Conservation (phyloP, 75 land plant species). For the Pinus albicaulis region DNA sequence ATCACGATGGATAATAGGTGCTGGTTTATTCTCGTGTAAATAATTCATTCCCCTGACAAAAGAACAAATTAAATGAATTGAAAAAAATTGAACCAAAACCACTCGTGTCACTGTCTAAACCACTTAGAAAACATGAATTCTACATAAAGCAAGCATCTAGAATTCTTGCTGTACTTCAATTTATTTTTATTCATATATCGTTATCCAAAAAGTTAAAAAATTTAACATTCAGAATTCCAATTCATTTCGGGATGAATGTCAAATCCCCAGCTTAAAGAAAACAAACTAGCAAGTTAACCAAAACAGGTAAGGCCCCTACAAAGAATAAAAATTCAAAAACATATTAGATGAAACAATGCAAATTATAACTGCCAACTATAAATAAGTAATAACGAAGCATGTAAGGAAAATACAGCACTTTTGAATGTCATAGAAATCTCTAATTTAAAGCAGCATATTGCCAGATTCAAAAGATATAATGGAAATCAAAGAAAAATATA, state of each 20-base stretch:
- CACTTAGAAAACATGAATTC: not conserved
- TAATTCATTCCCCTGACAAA: slow-evolving; percentile 83
- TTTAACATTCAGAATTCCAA: not conserved
- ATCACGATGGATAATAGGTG: slow-evolving; percentile 84
- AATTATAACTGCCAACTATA: too few relatives aligned
- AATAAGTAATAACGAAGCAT: too few relatives aligned
- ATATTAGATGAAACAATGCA: too few relatives aligned
- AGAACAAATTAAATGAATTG: not conserved
- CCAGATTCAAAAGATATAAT: too few relatives aligned
- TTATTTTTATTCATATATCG: not conserved
- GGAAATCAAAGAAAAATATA: too few relatives aligned
- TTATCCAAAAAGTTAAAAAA: not conserved
- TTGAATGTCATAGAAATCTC: too few relatives aligned
- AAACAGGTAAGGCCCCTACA: not conserved
- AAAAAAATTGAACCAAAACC: not conserved
- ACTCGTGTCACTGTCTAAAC: not conserved
- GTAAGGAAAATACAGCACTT: too few relatives aligned
- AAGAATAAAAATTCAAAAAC: not conserved
- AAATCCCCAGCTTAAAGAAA: not conserved
- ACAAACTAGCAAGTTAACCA: too few relatives aligned
- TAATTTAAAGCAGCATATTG: too few relatives aligned
- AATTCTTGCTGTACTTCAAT: not conserved
- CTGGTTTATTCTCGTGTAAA: slow-evolving; percentile 81
- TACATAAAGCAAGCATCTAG: not conserved
- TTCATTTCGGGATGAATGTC: not conserved